Evolutionary conservation across 179 eudicot species (phyloP), one percentile per base, ranked within the genome.

Genomic region (Nepenthes alata): DNA sequence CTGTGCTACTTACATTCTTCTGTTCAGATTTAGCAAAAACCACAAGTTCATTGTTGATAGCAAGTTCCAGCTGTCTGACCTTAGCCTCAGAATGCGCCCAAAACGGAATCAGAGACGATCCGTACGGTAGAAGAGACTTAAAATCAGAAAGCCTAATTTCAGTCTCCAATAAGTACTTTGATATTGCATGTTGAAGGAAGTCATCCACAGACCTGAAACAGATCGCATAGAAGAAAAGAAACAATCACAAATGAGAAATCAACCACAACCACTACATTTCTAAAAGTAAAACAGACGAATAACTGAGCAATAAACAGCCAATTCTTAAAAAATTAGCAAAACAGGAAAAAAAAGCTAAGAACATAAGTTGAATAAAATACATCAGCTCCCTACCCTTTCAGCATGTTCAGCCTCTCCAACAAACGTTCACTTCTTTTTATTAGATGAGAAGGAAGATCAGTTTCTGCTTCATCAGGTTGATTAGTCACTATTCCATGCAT

Each of bases 101-200:
- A 72, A 89, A 93, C 8, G 97, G 95, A 57, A 76, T 78, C 74
- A 93, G 71, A 13, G 87, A 78, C 38, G 82, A 75, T 15, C 89
- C 95, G 61, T 81, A 72, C 37, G 83, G 70, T 56, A 80, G 62
- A 55, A 93, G 87, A 50, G 91, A 79, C 73, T 76, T 83, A 44
- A 82, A 70, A 79, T 93, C 98, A 65, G 78, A 77, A 66, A 93
- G 88, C 59, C 98, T 86, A 58, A 81, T 82, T 79, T 87, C 94
- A 67, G 82, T 80, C 65, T 89, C 98, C 66, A 75, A 66, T 47
- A 60, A 64, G 72, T 65, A 79, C 75, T 73, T 87, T 55, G 79
- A 76, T 53, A 75, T 76, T 67, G 68, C 81, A 69, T 64, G 71
- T 63, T 69, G 75, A 65, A 66, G 76, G 38, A 68, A 38, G 67